These are phyloP conservation scores for Lolium rigidum DNA, from an alignment of 176 grass and related monocot species.

Conservation along the genomic window DNA sequence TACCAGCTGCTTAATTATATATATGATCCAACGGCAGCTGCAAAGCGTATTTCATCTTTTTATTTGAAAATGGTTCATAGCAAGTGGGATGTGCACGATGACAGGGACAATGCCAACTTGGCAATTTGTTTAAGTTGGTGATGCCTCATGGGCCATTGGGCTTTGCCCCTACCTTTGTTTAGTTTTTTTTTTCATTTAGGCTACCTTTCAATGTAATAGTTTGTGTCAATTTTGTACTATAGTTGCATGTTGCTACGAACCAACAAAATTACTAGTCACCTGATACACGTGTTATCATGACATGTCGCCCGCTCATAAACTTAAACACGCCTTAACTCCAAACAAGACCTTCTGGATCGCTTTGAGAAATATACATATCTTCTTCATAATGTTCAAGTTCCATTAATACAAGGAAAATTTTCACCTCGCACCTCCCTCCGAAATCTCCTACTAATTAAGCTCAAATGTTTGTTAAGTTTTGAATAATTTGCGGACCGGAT, in stretches of 20 bases:
- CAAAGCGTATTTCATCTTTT: background rate
- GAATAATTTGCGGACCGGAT: too few relatives aligned
- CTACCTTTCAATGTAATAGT: background rate
- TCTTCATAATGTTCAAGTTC: background rate
- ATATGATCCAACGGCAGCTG: background rate
- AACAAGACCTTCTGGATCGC: background rate
- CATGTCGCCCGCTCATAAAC: background rate
- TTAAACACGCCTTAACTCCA: background rate
- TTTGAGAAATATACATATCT: background rate
- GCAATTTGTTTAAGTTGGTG: background rate
- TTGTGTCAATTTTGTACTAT: background rate
- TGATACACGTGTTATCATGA: background rate
- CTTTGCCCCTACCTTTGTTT: background rate
- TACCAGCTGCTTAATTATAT: background rate
- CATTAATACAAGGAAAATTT: background rate
- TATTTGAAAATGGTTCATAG: background rate
- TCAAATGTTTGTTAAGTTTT: too few relatives aligned
- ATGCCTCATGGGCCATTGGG: background rate
- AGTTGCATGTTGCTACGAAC: background rate
- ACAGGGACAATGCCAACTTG: background rate
- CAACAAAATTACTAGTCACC: background rate
- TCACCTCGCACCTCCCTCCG: too few relatives aligned
- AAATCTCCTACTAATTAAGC: too few relatives aligned
- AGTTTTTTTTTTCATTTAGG: background rate
- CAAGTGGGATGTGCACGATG: conserved; percentile 3